phyloP scores from a whole-genome alignment of 2,329 filamentous ascomycete species.

The Exophiala calicioides region DNA sequence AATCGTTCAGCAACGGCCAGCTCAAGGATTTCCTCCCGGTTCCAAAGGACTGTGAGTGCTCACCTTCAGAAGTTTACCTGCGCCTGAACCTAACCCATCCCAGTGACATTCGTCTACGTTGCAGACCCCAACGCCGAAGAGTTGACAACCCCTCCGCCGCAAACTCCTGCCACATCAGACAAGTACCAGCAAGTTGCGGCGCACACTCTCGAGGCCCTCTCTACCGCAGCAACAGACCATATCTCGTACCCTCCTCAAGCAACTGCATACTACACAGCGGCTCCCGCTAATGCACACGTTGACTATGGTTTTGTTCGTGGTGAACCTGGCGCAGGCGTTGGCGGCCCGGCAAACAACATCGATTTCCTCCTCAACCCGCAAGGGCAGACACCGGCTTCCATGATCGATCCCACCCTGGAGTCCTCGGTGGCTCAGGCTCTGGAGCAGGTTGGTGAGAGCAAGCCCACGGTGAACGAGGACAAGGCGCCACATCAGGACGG shows the following conservation, averaged over 20 bases:
- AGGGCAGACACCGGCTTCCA: conserved; percentile 16
- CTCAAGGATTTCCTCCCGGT: conserved; percentile 23
- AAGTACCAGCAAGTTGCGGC: conserved; percentile 24
- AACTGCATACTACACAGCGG: conserved; percentile 25
- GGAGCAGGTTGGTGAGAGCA: conserved; percentile 4
- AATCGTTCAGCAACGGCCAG: conserved; percentile 21
- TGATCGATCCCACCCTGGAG: conserved; percentile 30
- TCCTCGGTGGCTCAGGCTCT: conserved; percentile 12
- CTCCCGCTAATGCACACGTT: conserved; percentile 15
- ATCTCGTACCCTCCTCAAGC: conserved; percentile 20
- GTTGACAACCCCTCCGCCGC: conserved; percentile 13
- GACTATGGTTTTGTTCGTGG: conserved; percentile 25
- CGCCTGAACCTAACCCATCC: not conserved
- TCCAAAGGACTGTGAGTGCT: conserved; percentile 18
- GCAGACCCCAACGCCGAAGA: conserved; percentile 24
- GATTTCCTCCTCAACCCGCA: conserved; percentile 16
- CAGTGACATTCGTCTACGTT: conserved; percentile 26
- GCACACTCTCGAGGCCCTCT: conserved; percentile 23
- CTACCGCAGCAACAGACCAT: conserved; percentile 22
- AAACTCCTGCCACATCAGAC: conserved; percentile 12
- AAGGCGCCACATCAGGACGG: conserved; percentile 1
- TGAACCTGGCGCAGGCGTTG: conserved; percentile 8
- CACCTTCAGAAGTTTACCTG: not conserved
- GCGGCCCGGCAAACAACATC: conserved; percentile 7
- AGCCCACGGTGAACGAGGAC: not conserved